Conservation (phyloP, 192 early-diverging fungal genomes). For the Entomortierella beljakovae region DNA sequence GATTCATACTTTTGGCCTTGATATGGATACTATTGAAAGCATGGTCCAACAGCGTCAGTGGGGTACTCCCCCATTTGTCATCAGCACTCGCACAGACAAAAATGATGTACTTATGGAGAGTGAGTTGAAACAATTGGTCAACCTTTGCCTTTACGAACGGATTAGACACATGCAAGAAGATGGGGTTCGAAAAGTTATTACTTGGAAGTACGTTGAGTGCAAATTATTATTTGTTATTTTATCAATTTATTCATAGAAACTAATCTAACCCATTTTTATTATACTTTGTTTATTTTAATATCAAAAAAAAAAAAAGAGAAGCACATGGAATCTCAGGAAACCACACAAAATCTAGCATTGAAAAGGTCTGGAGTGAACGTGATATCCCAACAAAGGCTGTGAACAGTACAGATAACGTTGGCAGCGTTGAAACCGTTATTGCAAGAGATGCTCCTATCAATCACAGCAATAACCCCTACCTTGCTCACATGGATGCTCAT, state of each 20-base stretch:
- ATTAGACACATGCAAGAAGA: conserved; percentile 28
- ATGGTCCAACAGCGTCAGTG: conserved; percentile 37
- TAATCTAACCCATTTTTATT: neutral
- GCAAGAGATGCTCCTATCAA: neutral
- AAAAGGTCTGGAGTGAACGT: conserved; percentile 28
- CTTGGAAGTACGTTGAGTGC: conserved; percentile 25
- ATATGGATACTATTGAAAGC: conserved; percentile 27
- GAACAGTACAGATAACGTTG: neutral
- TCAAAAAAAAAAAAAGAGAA: conserved; percentile 6
- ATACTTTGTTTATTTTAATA: neutral
- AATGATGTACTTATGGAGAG: conserved; percentile 24
- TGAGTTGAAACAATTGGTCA: conserved; percentile 23
- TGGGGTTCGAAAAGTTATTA: conserved; percentile 32
- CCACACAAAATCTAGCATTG: neutral
- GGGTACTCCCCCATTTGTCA: conserved; percentile 36
- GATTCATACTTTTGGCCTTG: conserved; percentile 38
- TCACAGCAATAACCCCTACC: conserved; percentile 12
- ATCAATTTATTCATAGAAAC: neutral
- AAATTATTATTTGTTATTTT: neutral
- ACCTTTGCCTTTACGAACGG: conserved; percentile 30
- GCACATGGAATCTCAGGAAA: conserved; percentile 15
- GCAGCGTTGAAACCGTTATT: neutral
- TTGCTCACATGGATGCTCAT: neutral
- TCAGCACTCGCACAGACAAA: conserved; percentile 29
- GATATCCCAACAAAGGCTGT: neutral